Evolutionary conservation across 1,284 basidiomycete genomes (phyloP), one percentile per base, ranked within the genome.

Genomic region (Cryptococcus sp.): DNA sequence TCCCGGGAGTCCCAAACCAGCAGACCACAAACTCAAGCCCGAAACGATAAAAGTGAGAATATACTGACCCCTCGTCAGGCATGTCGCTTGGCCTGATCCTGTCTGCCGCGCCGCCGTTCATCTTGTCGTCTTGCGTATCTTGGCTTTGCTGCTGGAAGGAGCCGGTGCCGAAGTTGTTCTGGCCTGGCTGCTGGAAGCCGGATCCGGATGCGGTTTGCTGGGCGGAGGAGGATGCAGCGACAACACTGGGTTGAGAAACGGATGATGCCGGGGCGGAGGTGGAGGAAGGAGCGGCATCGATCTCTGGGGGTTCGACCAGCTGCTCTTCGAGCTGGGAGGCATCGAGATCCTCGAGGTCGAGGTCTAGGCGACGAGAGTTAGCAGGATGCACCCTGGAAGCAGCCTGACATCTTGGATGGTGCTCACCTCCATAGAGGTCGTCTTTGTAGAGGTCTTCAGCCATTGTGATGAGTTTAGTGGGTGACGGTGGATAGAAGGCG

Each of bases 21-120:
- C 4, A 33, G 28, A 33, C 28, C 28, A 33, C 28, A 33, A 33
- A 28, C 45, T 24, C 16, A 49, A 55, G 56, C 49, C 50, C 50
- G 58, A 53, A 24, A 58, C 33, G 43, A 57, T 50, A 46, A 55
- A 50, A 50, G 54, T n/a, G 47, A 51, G 45, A 54, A 51, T 42
- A 33, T 55, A 83, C 93, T 92, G 84, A 96, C 94, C 93, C 93
- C 89, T 96, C 93, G 72, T 97, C 94, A 77, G 93, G 93, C 91
- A 94, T 95, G 77, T 97, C 93, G 51, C 89, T 91, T 13, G 92
- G 91, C 54, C 89, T 83, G 24, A 93, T 82, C 56, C 72, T 64
- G 54, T 64, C 65, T 37, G 56, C 16, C 5, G 55, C 62, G 43
- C 44, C 54, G 37, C 54, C 57, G 8, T 61, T 33, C 23, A 48